Conservation (phyloP, 176 grass and related monocot genomes). For the Otatea glauca region DNA sequence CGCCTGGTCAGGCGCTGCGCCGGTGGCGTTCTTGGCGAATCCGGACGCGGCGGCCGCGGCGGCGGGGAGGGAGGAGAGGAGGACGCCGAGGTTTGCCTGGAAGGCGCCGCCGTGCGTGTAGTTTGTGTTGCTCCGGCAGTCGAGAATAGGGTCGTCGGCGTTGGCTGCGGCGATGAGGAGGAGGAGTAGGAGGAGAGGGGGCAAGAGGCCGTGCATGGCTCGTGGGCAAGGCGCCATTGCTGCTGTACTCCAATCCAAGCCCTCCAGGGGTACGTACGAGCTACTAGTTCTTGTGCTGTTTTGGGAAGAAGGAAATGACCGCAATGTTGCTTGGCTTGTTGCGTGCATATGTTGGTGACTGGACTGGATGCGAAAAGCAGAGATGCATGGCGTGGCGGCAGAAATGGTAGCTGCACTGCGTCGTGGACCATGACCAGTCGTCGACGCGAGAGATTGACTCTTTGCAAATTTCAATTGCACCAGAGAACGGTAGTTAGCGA, state of each 20-base stretch:
- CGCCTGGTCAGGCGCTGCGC: constrained; percentile 8
- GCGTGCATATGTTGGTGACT: not conserved
- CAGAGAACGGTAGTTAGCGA: too few species aligned
- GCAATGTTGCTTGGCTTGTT: too few species aligned
- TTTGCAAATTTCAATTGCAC: too few species aligned
- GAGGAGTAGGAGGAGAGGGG: not conserved
- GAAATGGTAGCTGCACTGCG: too few species aligned
- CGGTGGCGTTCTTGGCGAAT: constrained; percentile 39
- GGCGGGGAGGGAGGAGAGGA: constrained; percentile 47
- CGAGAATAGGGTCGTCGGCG: not conserved
- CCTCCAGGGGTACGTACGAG: not conserved
- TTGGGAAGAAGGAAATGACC: too few species aligned
- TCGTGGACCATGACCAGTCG: too few species aligned
- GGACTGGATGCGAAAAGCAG: too few species aligned
- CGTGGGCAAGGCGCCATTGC: not conserved
- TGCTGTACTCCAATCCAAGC: not conserved
- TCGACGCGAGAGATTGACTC: not conserved
- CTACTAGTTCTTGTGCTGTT: too few species aligned
- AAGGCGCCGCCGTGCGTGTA: constrained; percentile 56
- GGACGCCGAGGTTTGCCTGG: constrained; percentile 49
- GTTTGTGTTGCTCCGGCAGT: constrained; percentile 43
- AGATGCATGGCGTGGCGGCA: too few species aligned
- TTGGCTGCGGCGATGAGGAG: not conserved
- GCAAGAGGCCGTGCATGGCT: not conserved
- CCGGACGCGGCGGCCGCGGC: constrained; percentile 17